Percentiles rank a stretch among this genome's conserved stretches.
These are phyloP conservation scores for Teratosphaeria gauchensis DNA, from an alignment of 2,329 filamentous ascomycete genomes.

Conservation along the genomic window DNA sequence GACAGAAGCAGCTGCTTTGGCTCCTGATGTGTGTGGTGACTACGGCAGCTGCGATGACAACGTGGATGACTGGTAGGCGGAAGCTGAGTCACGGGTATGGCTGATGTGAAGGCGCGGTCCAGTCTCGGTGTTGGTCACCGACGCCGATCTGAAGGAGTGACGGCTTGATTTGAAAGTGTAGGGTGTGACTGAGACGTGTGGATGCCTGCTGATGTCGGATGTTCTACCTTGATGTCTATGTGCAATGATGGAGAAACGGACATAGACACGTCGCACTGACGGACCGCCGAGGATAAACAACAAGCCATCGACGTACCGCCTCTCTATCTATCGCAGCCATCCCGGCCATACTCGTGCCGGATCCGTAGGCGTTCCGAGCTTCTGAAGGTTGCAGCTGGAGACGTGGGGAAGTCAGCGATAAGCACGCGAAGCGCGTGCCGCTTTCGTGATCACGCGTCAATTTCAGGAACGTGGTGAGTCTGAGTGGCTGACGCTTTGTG, in stretches of 20 bases:
- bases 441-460: not conserved
- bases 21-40: not conserved
- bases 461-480: not conserved
- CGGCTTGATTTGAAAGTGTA: not conserved
- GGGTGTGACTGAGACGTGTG: not conserved
- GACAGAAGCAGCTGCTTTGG: not conserved
- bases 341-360: not conserved
- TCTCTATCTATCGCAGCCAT: not conserved
- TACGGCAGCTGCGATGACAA: not conserved
- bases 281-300: not conserved
- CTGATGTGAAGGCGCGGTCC: not conserved
- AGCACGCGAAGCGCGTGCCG: not conserved
- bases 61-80: not conserved
- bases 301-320: not conserved
- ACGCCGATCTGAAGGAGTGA: not conserved
- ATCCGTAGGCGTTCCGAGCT: not conserved
- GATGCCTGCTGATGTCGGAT: not conserved
- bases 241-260: not conserved
- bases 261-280: not conserved
- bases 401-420: not conserved
- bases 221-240: not conserved
- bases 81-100: not conserved
- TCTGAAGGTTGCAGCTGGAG: not conserved
- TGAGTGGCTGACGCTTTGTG: not conserved
- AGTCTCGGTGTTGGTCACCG: not conserved